Base-by-base conservation (phyloP, 257 asterid genomes). In the Solanum pennellii region DNA sequence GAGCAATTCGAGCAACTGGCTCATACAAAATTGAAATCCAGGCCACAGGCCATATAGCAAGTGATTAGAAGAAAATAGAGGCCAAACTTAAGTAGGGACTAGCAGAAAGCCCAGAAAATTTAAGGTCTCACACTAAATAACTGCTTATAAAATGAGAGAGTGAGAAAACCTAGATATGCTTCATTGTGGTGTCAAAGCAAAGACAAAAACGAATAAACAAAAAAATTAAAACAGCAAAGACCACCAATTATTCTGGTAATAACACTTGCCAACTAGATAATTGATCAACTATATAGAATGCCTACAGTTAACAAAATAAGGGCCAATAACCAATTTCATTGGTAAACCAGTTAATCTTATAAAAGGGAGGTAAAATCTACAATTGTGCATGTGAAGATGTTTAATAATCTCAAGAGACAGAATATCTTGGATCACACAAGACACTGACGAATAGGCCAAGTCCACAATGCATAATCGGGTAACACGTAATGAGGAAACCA, bases 1-100 rank as follows among this genome's bases (percentile, higher is more conserved):
- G 91, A 14, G 99, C 98, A 88, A 97, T 97, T 87, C 99, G 96
- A 89, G 99, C 98, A 91, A 97, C 99, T 97, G 91, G 90, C 88
- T 77, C 27, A 85, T 16, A 91, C n/a, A 83, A 86, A 90, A 65
- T 73, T 31, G 82, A 35, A 71, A 31, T 49, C 9, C 20, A 59
- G 33, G 79, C 65, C 37, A 49, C 69, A 27, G 6, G 29, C 47
- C 1, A 41, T 72, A 76, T 37, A 25, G 31, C 5, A 79, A 27
- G 66, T 39, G 31, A 12, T 75, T 0, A 39, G 52, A 75, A 75
- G 83, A 75, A 41, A 12, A 35, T 35, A 73, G 47, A 73, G 27
- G 16, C 15, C 47, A 73, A 23, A 39, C 6, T 41, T 39, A 11
- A 41, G 14, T 12, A 75, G 8, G 52, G 31, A 75, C 83, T 39